Conservation (phyloP, 2,329 filamentous ascomycete genomes). For the Pseudogymnoascus sp. region DNA sequence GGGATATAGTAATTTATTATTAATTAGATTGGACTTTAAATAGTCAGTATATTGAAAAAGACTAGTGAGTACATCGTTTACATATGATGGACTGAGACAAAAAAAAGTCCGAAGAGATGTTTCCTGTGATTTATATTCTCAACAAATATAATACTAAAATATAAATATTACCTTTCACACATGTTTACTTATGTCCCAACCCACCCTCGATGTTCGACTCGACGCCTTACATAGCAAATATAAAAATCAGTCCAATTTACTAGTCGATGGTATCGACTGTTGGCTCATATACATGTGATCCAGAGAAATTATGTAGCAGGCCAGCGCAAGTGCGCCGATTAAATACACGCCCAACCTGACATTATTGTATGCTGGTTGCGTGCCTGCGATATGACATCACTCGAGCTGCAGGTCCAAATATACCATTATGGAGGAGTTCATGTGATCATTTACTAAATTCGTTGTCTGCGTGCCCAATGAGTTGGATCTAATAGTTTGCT, state of each 20-base stretch:
- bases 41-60: background rate
- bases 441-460: background rate
- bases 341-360: background rate
- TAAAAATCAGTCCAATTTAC: no score
- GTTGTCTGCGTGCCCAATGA: background rate
- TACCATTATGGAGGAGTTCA: background rate
- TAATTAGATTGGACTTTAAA: background rate
- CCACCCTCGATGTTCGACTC: no score
- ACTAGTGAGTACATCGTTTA: background rate
- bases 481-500: background rate
- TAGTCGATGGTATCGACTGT: background rate
- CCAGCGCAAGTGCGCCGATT: background rate
- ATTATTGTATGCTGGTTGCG: background rate
- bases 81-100: background rate
- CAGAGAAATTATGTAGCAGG: background rate
- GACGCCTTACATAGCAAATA: no score
- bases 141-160: background rate
- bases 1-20: background rate
- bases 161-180: no score
- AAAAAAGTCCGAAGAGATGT: background rate
- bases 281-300: background rate
- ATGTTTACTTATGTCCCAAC: no score
- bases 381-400: background rate
- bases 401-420: constrained; percentile 4
- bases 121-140: background rate